A percentile compares a stretch with the other conserved stretches of the same genome.
phyloP scores from a whole-genome alignment of 2,329 filamentous ascomycete genomes.

The Fusarium musae region DNA sequence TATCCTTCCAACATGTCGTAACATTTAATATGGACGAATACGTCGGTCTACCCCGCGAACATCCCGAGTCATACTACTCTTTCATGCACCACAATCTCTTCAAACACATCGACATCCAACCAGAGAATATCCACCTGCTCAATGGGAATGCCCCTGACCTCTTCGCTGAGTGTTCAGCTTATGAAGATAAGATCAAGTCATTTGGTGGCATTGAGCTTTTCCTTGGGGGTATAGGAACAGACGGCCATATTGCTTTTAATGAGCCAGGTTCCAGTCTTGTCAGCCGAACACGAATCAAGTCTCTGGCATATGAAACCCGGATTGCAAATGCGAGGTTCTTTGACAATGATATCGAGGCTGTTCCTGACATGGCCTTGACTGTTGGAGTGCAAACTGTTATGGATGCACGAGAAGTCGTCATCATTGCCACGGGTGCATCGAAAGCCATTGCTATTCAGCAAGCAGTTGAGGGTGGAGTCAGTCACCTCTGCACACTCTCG shows the following conservation, averaged over 20 bases:
- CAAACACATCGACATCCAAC: conserved; percentile 5
- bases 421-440: neutral
- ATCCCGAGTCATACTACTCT: conserved; percentile 4
- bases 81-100: conserved; percentile 14
- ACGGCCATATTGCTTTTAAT: conserved; percentile 9
- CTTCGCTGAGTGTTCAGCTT: neutral
- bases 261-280: conserved; percentile 8
- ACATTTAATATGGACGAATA: conserved; percentile 22
- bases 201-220: conserved; percentile 4
- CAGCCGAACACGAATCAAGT: conserved; percentile 10
- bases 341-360: neutral
- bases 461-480: conserved; percentile 6
- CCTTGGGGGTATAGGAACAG: conserved; percentile 9
- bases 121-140: neutral
- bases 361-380: conserved; percentile 8
- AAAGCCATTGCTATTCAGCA: conserved; percentile 5
- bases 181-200: conserved; percentile 7
- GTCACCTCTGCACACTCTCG: conserved; percentile 10
- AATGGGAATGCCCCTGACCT: neutral
- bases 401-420: conserved; percentile 19
- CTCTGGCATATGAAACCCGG: conserved; percentile 8
- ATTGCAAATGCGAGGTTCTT: conserved; percentile 11
- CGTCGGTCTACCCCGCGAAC: conserved; percentile 2
- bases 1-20: conserved; percentile 14
- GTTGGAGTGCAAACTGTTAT: conserved; percentile 15